These are phyloP conservation scores for Pelargonium exstipulatum DNA, from an alignment of 441 rosid genomes.

Conservation along the genomic window DNA sequence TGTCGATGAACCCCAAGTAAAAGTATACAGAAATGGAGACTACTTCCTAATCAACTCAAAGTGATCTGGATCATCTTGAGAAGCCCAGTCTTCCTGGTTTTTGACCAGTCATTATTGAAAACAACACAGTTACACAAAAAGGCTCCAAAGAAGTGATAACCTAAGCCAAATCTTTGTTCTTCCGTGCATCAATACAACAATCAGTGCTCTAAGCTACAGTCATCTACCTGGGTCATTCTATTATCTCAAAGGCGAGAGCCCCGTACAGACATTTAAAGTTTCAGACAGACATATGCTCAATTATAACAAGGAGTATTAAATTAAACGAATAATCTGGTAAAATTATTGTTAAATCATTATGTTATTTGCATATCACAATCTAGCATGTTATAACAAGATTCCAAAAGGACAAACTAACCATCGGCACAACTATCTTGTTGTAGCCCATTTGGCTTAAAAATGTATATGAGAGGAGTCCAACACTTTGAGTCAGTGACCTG, in stretches of 20 bases:
- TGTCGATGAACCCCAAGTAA: too few relatives aligned
- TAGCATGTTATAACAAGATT: background rate
- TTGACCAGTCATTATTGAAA: too few relatives aligned
- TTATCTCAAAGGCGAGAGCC: background rate
- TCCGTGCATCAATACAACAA: background rate
- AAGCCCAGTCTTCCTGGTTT: too few relatives aligned
- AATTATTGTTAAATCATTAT: background rate
- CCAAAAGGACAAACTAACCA: constrained; percentile 12
- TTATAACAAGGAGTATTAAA: background rate
- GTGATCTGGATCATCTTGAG: too few relatives aligned
- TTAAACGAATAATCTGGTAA: background rate
- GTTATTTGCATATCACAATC: background rate
- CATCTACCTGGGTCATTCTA: background rate
- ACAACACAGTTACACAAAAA: too few relatives aligned
- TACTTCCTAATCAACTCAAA: too few relatives aligned
- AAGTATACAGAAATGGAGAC: too few relatives aligned
- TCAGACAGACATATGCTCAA: background rate
- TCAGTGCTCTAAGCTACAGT: background rate
- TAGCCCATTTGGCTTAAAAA: constrained; percentile 17
- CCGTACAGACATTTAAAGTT: background rate
- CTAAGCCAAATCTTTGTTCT: too few relatives aligned
- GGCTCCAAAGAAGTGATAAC: too few relatives aligned
- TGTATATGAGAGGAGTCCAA: constrained; percentile 26
- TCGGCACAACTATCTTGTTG: constrained; percentile 24
- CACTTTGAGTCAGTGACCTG: constrained; percentile 20